Percentiles rank a stretch among this genome's conserved stretches.
Evolutionary conservation across 768 basidiomycete species (phyloP).

Genomic region (Phanerochaete carnosa): DNA sequence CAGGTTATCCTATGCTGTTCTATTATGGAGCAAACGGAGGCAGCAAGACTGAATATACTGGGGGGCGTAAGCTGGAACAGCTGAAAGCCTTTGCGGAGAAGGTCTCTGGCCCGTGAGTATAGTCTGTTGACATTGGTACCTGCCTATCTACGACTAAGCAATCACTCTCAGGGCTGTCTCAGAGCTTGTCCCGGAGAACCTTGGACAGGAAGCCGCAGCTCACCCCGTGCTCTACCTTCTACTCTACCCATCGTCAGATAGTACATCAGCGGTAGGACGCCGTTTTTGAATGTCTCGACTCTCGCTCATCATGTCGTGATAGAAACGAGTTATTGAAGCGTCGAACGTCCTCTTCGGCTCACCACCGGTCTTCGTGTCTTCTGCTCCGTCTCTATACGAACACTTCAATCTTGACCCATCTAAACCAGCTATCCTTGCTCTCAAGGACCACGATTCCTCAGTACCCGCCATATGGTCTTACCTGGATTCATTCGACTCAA

Average conservation of each 20-base stretch:
- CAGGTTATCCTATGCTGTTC: constrained; percentile 81
- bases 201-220: constrained; percentile 40
- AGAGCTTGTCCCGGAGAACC: constrained; percentile 37
- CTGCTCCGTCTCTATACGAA: constrained; percentile 28
- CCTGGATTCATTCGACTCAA: constrained; percentile 7
- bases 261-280: constrained; percentile 28
- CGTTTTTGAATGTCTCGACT: not conserved
- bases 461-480: constrained; percentile 44
- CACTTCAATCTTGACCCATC: constrained; percentile 27
- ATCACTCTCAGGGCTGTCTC: constrained; percentile 33
- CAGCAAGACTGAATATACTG: constrained; percentile 68
- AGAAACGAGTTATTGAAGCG: constrained; percentile 57
- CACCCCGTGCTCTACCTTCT: constrained; percentile 60
- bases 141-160: not conserved
- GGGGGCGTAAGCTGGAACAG: constrained; percentile 66
- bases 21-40: constrained; percentile 56
- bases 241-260: constrained; percentile 38
- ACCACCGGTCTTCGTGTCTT: constrained; percentile 44
- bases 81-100: constrained; percentile 74
- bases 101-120: constrained; percentile 65
- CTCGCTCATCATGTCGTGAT: constrained; percentile 2
- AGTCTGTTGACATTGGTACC: not conserved
- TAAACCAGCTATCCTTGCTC: constrained; percentile 52
- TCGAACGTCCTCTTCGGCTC: constrained; percentile 47
- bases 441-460: constrained; percentile 54